Evolutionary conservation across 2,329 filamentous ascomycete species (phyloP).

Genomic region (Lasiodiplodia citricola): DNA sequence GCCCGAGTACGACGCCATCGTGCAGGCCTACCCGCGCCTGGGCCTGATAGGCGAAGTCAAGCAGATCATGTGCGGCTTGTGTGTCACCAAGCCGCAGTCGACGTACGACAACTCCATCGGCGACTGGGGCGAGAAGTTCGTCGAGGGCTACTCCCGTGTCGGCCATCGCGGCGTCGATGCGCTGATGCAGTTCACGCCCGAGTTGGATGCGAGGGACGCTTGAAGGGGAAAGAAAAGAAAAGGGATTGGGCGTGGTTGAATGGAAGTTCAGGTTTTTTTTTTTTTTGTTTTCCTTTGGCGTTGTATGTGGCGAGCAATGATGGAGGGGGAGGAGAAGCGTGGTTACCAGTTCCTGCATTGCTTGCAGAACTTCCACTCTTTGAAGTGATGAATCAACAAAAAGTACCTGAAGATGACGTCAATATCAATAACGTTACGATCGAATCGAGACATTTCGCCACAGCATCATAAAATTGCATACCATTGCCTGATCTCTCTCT

Average conservation of each 20-base stretch:
- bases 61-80: slow-evolving; percentile 47
- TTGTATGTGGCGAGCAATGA: too few relatives aligned
- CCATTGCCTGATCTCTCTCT: background rate
- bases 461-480: too few relatives aligned
- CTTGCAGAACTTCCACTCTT: too few relatives aligned
- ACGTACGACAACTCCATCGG: slow-evolving; percentile 46
- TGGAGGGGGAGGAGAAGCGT: too few relatives aligned
- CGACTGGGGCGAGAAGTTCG: slow-evolving; percentile 43
- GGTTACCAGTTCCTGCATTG: background rate
- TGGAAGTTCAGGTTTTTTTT: too few relatives aligned
- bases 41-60: slow-evolving; percentile 43
- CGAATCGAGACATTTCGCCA: too few relatives aligned
- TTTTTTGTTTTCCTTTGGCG: too few relatives aligned
- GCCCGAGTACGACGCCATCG: slow-evolving; percentile 43
- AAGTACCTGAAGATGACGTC: too few relatives aligned
- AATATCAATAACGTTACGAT: too few relatives aligned
- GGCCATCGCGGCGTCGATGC: slow-evolving; percentile 35
- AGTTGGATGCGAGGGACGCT: slow-evolving; percentile 23
- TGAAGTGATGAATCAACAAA: too few relatives aligned
- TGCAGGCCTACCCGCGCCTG: slow-evolving; percentile 42
- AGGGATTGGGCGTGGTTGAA: background rate
- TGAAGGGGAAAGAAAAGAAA: background rate
- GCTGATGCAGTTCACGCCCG: slow-evolving; percentile 31
- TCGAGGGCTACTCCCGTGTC: slow-evolving; percentile 36
- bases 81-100: slow-evolving; percentile 46